phyloP scores from a whole-genome alignment of 495 filamentous ascomycete species.

The Neurospora hispaniola region DNA sequence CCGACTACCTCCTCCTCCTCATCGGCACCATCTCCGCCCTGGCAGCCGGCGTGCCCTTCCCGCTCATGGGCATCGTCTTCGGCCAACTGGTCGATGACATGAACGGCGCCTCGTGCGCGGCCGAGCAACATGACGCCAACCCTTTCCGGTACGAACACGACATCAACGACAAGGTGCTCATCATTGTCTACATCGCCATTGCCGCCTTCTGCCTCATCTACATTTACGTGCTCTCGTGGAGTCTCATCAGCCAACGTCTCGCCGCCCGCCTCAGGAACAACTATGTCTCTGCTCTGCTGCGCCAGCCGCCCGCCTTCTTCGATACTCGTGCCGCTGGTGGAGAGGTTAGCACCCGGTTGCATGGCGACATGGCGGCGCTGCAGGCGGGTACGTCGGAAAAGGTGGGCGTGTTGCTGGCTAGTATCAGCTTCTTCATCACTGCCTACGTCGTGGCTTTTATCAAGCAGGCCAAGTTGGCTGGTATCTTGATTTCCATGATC shows the following conservation, averaged over 20 bases:
- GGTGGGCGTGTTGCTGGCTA: conserved; percentile 48
- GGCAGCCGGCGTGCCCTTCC: conserved; percentile 56
- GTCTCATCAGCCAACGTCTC: conserved; percentile 47
- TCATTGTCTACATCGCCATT: conserved; percentile 51
- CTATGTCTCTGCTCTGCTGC: conserved; percentile 46
- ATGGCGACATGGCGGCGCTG: conserved; percentile 48
- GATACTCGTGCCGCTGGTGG: conserved; percentile 40
- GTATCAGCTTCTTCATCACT: conserved; percentile 48
- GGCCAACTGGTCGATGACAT: conserved; percentile 56
- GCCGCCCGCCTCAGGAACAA: conserved; percentile 48
- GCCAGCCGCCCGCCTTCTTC: conserved; percentile 52
- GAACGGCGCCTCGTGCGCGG: conserved; percentile 44
- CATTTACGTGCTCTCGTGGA: conserved; percentile 45
- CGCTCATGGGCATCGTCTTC: conserved; percentile 56
- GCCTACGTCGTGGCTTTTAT: conserved; percentile 54
- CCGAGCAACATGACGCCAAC: conserved; percentile 7
- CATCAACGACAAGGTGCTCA: conserved; percentile 48
- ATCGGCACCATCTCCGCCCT: conserved; percentile 42
- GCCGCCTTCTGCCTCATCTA: conserved; percentile 52
- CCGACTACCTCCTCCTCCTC: conserved; percentile 37
- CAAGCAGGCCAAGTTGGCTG: conserved; percentile 42
- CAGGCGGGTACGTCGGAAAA: conserved; percentile 55
- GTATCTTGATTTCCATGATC: conserved; percentile 46
- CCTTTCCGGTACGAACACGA: conserved; percentile 24
- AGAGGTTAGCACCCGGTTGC: conserved; percentile 50